Base-by-base conservation (phyloP, 352 stramenopile genomes). In the Phytophthora multivora region DNA sequence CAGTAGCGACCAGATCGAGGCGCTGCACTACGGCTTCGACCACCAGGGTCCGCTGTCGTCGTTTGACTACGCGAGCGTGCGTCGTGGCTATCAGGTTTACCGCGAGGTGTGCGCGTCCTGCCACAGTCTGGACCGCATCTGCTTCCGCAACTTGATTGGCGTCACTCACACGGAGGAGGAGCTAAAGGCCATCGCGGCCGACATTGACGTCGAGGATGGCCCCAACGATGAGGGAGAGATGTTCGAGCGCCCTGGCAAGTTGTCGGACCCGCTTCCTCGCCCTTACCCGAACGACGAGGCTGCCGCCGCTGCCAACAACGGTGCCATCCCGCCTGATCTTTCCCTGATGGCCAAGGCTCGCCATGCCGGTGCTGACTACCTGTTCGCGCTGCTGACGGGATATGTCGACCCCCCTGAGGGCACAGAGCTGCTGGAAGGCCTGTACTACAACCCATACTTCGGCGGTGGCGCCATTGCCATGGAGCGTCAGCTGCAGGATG, bases 401-500 rank as follows among this genome's bases (percentile, higher is more conserved):
- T 99, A 99, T 86, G 89, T 95, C 31, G 96, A 99, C 19, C 72
- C 95, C 15, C 97, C 95, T 51, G 89, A 95, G 70, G 91, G 92
- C 62, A 97, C 89, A 71, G 88, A 95, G 51, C 61, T 97, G 13
- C 69, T 90, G 31, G 62, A 66, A 13, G 89, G 90, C 21, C 86
- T 98, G 19, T 98, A 99, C 83, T 99, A 99, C 90, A 99, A 99
- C 83, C 97, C 97, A 28, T 99, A 99, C 87, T 99, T 99, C 63
- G 89, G 94, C 19, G 97, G 97, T 38, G 96, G 97, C 59, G 94
- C 94, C 42, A 99, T 99, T 85, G 95, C 96, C 65, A 99, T 99
- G 97, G 96, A 98, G 59, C 94, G 96, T 55, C 97, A 98, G 73
- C 82, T 99, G 42, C 88, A 94, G 73, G 97, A 99, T 71, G 97